These are phyloP conservation scores for Gossypium schwendimanii DNA, from an alignment of 441 rosid species.

Conservation along the genomic window DNA sequence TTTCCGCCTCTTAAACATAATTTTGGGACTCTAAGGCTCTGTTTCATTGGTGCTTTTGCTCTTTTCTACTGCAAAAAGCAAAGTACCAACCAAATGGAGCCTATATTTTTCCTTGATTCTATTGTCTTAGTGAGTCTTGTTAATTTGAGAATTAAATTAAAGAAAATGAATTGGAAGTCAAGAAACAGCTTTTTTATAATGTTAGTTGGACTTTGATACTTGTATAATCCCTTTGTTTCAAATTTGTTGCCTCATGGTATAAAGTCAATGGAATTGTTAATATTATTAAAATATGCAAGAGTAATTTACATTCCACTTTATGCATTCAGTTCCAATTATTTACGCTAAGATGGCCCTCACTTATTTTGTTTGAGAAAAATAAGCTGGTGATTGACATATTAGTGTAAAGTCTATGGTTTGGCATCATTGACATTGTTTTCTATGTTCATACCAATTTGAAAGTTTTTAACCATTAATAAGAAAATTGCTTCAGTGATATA, in stretches of 20 bases:
- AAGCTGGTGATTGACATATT: not conserved
- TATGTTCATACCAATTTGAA: not conserved
- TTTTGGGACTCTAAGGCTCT: not conserved
- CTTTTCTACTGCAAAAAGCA: not conserved
- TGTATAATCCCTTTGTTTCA: not conserved
- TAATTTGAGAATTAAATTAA: not conserved
- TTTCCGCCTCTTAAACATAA: conserved; percentile 1
- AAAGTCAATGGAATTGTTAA: not conserved
- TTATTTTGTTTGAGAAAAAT: not conserved
- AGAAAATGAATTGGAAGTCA: not conserved
- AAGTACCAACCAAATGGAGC: not conserved
- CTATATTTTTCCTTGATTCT: not conserved
- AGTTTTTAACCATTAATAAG: not conserved
- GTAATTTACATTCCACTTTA: not conserved
- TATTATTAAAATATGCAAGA: not conserved
- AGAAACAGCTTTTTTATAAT: not conserved
- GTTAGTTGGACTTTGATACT: not conserved
- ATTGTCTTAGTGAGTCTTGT: not conserved
- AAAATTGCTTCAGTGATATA: not conserved
- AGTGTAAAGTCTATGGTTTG: not conserved
- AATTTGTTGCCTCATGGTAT: not conserved
- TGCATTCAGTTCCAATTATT: not conserved
- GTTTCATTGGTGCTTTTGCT: not conserved
- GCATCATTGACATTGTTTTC: not conserved
- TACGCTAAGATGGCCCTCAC: not conserved